Percentiles rank a stretch among this genome's conserved stretches.
Evolutionary conservation across 805 yeast species (phyloP).

Genomic region (Zygotorulaspora chibaensis): DNA sequence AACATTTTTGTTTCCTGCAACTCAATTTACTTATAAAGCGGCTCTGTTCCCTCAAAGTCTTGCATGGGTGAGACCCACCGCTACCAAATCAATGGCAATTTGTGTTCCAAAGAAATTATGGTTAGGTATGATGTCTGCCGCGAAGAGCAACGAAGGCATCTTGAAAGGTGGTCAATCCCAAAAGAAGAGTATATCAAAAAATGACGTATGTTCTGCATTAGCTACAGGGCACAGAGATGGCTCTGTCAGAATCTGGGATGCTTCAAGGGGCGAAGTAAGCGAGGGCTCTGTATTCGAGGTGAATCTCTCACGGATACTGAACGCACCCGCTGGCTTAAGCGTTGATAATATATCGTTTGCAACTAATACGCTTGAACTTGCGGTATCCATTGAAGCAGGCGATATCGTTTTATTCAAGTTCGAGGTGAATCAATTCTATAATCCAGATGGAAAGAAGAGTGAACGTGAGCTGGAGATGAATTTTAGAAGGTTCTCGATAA

Average conservation of each 20-base stretch:
- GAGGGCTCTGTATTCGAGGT: slow-evolving; percentile 58
- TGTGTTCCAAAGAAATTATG: slow-evolving; percentile 63
- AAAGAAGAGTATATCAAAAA: slow-evolving; percentile 43
- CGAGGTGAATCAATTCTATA: slow-evolving; percentile 48
- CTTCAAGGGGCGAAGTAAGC: slow-evolving; percentile 67
- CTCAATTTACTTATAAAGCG: slow-evolving; percentile 48
- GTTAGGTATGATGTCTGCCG: slow-evolving; percentile 69
- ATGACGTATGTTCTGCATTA: slow-evolving; percentile 52
- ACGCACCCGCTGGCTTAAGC: slow-evolving; percentile 41
- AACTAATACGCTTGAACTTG: slow-evolving; percentile 68
- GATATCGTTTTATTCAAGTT: slow-evolving; percentile 73
- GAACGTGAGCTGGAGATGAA: slow-evolving; percentile 32
- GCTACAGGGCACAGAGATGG: slow-evolving; percentile 89
- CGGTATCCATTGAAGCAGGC: slow-evolving; percentile 64
- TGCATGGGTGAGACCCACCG: slow-evolving; percentile 72
- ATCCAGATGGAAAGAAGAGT: slow-evolving; percentile 29
- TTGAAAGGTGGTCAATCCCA: slow-evolving; percentile 79
- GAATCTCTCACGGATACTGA: slow-evolving; percentile 47
- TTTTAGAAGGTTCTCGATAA: slow-evolving; percentile 31
- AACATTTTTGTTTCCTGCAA: slow-evolving; percentile 55
- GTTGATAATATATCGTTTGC: slow-evolving; percentile 67
- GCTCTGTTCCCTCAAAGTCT: slow-evolving; percentile 74
- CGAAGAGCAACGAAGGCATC: slow-evolving; percentile 42
- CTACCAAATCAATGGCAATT: slow-evolving; percentile 51
- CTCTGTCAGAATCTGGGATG: slow-evolving; percentile 76